Base-by-base conservation (phyloP, 495 filamentous ascomycete species). In the Apiosordaria backusii region DNA sequence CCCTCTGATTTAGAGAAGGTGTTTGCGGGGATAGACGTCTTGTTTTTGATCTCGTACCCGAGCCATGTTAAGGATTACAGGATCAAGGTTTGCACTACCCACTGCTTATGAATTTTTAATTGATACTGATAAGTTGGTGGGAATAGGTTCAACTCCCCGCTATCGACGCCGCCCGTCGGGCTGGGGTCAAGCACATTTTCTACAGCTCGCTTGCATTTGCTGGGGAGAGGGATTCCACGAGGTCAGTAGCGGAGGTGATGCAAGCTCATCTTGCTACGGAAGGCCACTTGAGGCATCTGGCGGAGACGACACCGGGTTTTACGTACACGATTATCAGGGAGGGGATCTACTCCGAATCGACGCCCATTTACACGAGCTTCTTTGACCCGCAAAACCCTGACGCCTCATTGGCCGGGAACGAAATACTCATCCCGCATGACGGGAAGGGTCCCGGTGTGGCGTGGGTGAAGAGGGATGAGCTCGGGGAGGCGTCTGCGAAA, bases 351-450 rank as follows among this genome's bases (percentile, higher is more conserved):
- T 81, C 82, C 9, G 87, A 90, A 75, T 87, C 84, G 4, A 90
- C 85, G 79, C 88, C 88, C 15, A 81, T 91, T 66, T 91, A 92
- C 72, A 85, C 87, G 1, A 83, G 84, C 0, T 88, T 87, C 74
- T 87, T 86, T 67, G 78, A 85, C 57, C 71, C 78, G 0, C 62
- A 68, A n/a, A 22, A 61, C 15, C 69, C 78, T 3, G 59, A 45
- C 4, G 63, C 71, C 18, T 10, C 40, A 10, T 7, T 24, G n/a
- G 16, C 7, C n/a, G 40, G 23, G 6, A 57, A 27, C 10, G 80
- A 85, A 66, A 78, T 87, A 7, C 71, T 72, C 1, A 82, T 87
- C 62, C 83, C 83, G 40, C 83, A 85, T 64, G 70, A 80, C 21
- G 84, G 83, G 1, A 57, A 59, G 0, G 81, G 78, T 0, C 77